These are phyloP conservation scores for Xylariales sp. DNA, from an alignment of 2,329 filamentous ascomycete species.

Conservation along the genomic window DNA sequence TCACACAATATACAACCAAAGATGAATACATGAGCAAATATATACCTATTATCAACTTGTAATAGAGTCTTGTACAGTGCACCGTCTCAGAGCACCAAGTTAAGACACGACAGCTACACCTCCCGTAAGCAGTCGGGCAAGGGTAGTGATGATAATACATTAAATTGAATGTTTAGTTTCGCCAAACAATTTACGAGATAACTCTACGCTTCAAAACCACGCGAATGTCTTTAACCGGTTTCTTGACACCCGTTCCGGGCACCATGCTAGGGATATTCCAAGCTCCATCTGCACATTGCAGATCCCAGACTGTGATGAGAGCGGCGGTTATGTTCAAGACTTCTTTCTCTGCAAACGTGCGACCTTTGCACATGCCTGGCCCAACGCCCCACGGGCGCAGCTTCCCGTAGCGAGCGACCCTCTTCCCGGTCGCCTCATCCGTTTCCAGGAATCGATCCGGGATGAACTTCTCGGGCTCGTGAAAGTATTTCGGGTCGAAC, in stretches of 20 bases:
- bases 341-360: conserved; percentile 14
- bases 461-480: conserved; percentile 19
- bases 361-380: conserved; percentile 11
- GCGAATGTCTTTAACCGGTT: conserved; percentile 12
- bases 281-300: conserved; percentile 6
- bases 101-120: no score
- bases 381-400: conserved; percentile 12
- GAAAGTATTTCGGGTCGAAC: conserved; percentile 16
- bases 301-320: conserved; percentile 12
- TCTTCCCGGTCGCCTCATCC: conserved; percentile 6
- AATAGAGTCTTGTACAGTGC: no score
- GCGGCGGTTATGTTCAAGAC: conserved; percentile 10
- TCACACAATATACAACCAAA: no score
- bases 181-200: neutral
- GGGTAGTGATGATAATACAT: no score
- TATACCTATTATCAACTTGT: no score
- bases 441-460: conserved; percentile 21
- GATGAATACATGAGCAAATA: no score
- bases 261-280: conserved; percentile 11
- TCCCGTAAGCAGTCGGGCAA: no score
- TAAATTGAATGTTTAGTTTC: no score
- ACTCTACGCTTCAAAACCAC: conserved; percentile 10
- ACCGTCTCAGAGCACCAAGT: no score
- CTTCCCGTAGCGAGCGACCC: conserved; percentile 9
- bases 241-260: conserved; percentile 14